phyloP scores from a whole-genome alignment of 768 basidiomycete genomes.

The Mycena rosella region DNA sequence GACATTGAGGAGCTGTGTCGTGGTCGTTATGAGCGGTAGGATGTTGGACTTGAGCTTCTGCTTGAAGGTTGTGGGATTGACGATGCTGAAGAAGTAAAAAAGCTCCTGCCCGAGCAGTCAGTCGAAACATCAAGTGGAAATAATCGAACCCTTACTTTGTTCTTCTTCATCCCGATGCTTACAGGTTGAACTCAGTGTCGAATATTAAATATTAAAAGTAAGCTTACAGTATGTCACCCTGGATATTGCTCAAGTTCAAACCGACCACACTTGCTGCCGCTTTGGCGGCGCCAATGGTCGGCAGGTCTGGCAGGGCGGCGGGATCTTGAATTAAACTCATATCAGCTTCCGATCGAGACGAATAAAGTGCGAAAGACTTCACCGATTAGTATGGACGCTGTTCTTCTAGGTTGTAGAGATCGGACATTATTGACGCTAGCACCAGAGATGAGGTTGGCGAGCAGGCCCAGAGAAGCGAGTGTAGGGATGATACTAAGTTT shows the following conservation, averaged over 20 bases:
- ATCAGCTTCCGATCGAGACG: neutral
- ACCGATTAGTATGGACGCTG: constrained; percentile 16
- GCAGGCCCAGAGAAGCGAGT: neutral
- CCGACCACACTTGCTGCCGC: constrained; percentile 16
- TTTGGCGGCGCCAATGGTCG: constrained; percentile 7
- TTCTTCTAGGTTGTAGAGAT: no score
- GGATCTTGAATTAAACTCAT: neutral
- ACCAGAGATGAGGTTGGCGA: neutral
- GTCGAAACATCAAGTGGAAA: no score
- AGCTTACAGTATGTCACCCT: constrained; percentile 62
- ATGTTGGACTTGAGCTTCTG: constrained; percentile 52
- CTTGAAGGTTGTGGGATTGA: constrained; percentile 58
- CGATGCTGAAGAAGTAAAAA: constrained; percentile 67
- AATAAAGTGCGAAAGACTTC: neutral
- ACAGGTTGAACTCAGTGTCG: neutral
- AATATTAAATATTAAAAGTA: no score
- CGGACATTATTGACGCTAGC: no score
- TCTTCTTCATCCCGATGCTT: constrained; percentile 69
- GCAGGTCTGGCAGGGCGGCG: constrained; percentile 20
- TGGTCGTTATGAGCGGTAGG: constrained; percentile 60
- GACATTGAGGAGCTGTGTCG: constrained; percentile 54
- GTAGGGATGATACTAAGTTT: neutral
- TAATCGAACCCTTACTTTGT: no score
- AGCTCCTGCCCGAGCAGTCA: no score
- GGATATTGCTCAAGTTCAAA: constrained; percentile 56